These are phyloP conservation scores for Sugiyamaella mastotermitis DNA, from an alignment of 805 yeast genomes.

Conservation along the genomic window DNA sequence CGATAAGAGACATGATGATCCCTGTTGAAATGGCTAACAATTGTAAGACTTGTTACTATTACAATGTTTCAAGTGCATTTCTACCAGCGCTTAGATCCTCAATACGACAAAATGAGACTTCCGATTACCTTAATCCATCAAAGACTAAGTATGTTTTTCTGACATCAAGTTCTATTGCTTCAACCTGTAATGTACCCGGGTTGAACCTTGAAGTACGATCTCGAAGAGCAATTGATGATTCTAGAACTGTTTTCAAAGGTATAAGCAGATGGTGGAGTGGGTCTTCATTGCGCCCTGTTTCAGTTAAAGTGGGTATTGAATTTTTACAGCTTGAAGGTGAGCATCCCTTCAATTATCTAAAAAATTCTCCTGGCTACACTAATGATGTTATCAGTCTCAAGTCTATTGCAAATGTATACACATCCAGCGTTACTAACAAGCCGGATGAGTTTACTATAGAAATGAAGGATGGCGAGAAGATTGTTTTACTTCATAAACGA, in stretches of 20 bases:
- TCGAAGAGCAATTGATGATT: conserved; percentile 31
- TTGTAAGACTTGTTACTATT: conserved; percentile 48
- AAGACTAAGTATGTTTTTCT: conserved; percentile 35
- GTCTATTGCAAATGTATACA: conserved; percentile 36
- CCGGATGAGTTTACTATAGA: conserved; percentile 45
- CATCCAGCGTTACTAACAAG: conserved; percentile 27
- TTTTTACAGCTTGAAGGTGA: conserved; percentile 46
- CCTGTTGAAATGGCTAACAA: conserved; percentile 48
- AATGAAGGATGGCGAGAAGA: conserved; percentile 8
- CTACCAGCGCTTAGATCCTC: conserved; percentile 23
- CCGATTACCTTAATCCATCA: conserved; percentile 21
- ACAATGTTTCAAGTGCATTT: conserved; percentile 33
- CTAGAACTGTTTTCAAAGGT: conserved; percentile 9
- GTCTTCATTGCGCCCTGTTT: conserved; percentile 52
- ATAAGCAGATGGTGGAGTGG: conserved; percentile 16
- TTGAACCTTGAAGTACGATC: conserved; percentile 41
- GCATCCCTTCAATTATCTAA: conserved; percentile 14
- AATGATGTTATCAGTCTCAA: conserved; percentile 37
- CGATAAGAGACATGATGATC: conserved; percentile 36
- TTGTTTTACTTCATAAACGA: conserved; percentile 9
- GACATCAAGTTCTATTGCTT: conserved; percentile 42
- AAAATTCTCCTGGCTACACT: conserved; percentile 15
- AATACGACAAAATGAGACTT: conserved; percentile 17
- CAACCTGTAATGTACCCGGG: conserved; percentile 33
- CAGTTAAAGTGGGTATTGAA: conserved; percentile 63